Percentiles rank a stretch among this genome's conserved stretches.
Evolutionary conservation across 164 flowering plant species (phyloP).

Genomic region (Macadamia integrifolia): DNA sequence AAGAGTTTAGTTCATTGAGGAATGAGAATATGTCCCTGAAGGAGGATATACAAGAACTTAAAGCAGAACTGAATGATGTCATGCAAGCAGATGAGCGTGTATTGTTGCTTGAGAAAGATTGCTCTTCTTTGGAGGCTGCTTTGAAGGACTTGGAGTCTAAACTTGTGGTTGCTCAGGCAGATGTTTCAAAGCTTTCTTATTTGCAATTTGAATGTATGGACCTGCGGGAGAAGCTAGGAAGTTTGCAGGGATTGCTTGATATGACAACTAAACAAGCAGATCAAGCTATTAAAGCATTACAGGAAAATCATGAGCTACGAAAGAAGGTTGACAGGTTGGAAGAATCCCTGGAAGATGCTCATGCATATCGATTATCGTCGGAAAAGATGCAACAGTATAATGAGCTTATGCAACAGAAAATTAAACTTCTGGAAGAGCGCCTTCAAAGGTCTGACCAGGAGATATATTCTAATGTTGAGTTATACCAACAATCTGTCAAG

Average conservation of each 20-base stretch:
- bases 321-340: slow-evolving; percentile 81
- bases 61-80: slow-evolving; percentile 38
- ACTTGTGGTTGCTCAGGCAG: slow-evolving; percentile 60
- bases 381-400: slow-evolving; percentile 59
- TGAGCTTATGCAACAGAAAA: slow-evolving; percentile 72
- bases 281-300: slow-evolving; percentile 63
- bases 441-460: slow-evolving; percentile 84
- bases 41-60: slow-evolving; percentile 51
- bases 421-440: slow-evolving; percentile 74
- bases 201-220: slow-evolving; percentile 60
- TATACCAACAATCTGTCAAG: slow-evolving; percentile 76
- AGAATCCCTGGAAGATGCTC: slow-evolving; percentile 72
- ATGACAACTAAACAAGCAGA: slow-evolving; percentile 79
- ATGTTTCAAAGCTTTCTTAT: slow-evolving; percentile 51
- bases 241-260: slow-evolving; percentile 60
- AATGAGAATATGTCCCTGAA: slow-evolving; percentile 58
- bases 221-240: slow-evolving; percentile 61
- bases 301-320: slow-evolving; percentile 74
- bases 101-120: slow-evolving; percentile 54
- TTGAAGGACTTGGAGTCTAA: slow-evolving; percentile 60
- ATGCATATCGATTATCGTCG: slow-evolving; percentile 46
- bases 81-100: slow-evolving; percentile 61
- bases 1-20: slow-evolving; percentile 59
- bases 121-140: slow-evolving; percentile 44
- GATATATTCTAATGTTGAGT: slow-evolving; percentile 59